Base-by-base conservation (phyloP, 352 stramenopile genomes). In the Pythium rishiriense region DNA sequence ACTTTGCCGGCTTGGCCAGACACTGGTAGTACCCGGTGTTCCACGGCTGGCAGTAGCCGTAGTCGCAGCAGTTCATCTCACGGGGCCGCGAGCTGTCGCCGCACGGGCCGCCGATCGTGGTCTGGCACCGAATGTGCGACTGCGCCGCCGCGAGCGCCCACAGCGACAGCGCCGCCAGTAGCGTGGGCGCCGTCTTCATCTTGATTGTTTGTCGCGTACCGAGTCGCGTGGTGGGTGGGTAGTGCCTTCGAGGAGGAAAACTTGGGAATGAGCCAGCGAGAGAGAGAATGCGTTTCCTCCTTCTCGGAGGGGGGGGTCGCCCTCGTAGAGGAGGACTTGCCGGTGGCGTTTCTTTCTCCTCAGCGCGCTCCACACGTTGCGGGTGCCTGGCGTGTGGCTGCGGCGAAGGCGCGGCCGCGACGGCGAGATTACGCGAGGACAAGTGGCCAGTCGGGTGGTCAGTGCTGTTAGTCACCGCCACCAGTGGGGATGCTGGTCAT, bases 11-110 rank as follows among this genome's bases (percentile, higher is more conserved):
- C 10, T 66, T 69, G 46, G 57, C 47, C 11, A 83, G 46, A 57
- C 79, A 88, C 46, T 88, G 79, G 68, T 89, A 87, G 73, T 87
- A 87, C 7, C 66, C 59, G 2, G 63, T 62, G 62, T 87, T 86
- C 75, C 81, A 88, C 46, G 81, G 81, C 69, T 87, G 78, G 65
- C 80, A 89, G 68, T 85, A 89, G 26, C 69, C 69, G 22, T 69
- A 65, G 57, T 81, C 68, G 25, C 69, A 48, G 57, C 63, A 57
- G 46, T 75, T 75, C 37, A 56, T 62, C 47, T 76, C 72, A 11
- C 68, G 60, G 7, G 64, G 24, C 3, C 62, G 69, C 0, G 72
- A 76, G 43, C 58, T 70, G 51, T 76, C 66, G 41, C 78, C 74
- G 55, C 75, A 86, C 4, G 54, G 66, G 0, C 73, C 73, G 33